A percentile compares a stretch with the other conserved stretches of the same genome.
Evolutionary conservation across 306 rosid genomes (phyloP).

Genomic region (Cicer bijugum): DNA sequence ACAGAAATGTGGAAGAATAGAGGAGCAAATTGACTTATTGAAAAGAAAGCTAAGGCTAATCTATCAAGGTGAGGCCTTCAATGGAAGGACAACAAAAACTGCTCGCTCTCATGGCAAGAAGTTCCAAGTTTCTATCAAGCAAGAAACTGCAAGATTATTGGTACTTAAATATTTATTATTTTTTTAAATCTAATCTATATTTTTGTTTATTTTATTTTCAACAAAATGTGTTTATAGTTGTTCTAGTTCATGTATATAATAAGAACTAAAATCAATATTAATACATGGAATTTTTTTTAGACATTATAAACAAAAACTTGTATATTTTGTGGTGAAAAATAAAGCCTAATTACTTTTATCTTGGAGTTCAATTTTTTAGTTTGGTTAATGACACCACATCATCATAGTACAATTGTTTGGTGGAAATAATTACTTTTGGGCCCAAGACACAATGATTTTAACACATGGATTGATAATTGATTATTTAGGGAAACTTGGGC

Average conservation of each 20-base stretch:
- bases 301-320: no score
- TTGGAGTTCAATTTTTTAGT: background rate
- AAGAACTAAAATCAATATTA: background rate
- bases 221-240: no score
- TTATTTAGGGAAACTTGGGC: constrained; percentile 81
- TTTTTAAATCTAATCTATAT: background rate
- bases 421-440: background rate
- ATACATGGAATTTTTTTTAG: no score
- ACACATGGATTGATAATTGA: background rate
- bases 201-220: no score
- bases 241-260: background rate
- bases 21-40: constrained; percentile 81
- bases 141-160: constrained; percentile 89
- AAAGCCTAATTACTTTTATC: background rate
- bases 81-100: constrained; percentile 82
- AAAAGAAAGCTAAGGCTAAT: constrained; percentile 77
- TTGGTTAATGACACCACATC: background rate
- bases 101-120: constrained; percentile 95
- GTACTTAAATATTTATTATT: constrained; percentile 49
- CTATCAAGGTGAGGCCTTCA: constrained; percentile 80
- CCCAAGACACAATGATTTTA: background rate
- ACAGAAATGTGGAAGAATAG: constrained; percentile 81
- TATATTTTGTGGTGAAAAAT: no score
- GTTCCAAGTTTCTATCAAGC: constrained; percentile 86
- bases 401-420: background rate